A percentile compares a stretch with the other conserved stretches of the same genome.
phyloP scores from a whole-genome alignment of 2,329 filamentous ascomycete species.

The Neospermospora avenae region DNA sequence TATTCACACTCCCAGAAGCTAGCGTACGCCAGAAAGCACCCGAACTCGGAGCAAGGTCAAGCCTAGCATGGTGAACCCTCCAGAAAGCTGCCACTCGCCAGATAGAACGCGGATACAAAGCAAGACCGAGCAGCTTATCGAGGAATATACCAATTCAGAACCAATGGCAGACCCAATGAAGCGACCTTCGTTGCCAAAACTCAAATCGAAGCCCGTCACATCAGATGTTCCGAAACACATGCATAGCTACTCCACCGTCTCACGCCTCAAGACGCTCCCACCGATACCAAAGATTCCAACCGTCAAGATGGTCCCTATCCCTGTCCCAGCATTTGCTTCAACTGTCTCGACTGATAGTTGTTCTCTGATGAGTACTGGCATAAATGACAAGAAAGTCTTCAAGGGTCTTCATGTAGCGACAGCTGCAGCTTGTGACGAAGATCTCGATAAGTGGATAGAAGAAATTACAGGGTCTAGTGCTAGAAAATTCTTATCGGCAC shows the following conservation, averaged over 20 bases:
- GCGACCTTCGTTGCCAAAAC: slow-evolving; percentile 7
- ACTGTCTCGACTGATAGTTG: slow-evolving; percentile 4
- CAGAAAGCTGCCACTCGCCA: not conserved
- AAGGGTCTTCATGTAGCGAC: slow-evolving; percentile 53
- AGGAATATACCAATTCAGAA: slow-evolving; percentile 12
- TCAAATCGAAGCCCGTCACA: not conserved
- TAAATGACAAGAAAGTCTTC: slow-evolving; percentile 51
- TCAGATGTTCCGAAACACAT: not conserved
- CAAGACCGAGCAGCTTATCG: slow-evolving; percentile 4
- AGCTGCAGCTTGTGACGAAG: slow-evolving; percentile 53
- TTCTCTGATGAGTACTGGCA: slow-evolving; percentile 24
- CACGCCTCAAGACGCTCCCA: not conserved
- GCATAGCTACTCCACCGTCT: not conserved
- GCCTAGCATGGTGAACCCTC: not conserved
- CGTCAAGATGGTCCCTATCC: not conserved
- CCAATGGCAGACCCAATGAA: slow-evolving; percentile 22
- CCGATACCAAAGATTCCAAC: slow-evolving; percentile 1
- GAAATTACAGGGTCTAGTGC: slow-evolving; percentile 51
- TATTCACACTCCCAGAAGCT: not conserved
- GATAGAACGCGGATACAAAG: slow-evolving; percentile 3
- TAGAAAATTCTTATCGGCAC: slow-evolving; percentile 52
- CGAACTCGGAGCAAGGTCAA: not conserved
- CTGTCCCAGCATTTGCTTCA: not conserved
- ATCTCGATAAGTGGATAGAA: slow-evolving; percentile 50
- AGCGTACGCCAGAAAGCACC: not conserved